Evolutionary conservation across 129 eudicot species (phyloP), one percentile per base, ranked within the genome.

Genomic region (Centaurea solstitialis): DNA sequence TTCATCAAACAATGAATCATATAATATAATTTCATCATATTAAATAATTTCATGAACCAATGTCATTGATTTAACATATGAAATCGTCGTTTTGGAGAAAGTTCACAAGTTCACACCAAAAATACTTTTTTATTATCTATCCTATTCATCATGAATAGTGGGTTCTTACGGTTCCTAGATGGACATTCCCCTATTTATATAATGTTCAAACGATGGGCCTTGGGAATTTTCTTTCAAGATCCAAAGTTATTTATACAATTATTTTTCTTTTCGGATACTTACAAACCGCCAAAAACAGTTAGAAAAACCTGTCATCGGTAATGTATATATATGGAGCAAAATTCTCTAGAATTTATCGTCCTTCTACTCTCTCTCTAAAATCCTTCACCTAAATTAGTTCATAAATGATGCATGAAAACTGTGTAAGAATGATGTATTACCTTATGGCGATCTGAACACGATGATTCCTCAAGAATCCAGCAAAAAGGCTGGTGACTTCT

Each of bases 381-480:
- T 1, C 0, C 18, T n/a, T 57, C 64, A 57, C 59, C 59, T 17
- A n/a, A 5, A n/a, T 17, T 57, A 64, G 15, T 64, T 64, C 68
- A 64, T 21, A 7, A 64, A 64, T 64, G 30, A 20, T 64, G 68
- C 15, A 64, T 68, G n/a, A 30, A 68, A 30, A 68, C 3, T 68
- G 40, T 68, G 23, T 35, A 15, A 43, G 5, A 61, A n/a, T n/a
- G 37, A 50, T 18, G 24, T 57, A 68, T 80, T 86, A 91, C 97
- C 97, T 85, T 39, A 89, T 74, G 69, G 97, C 93, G n/a, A 88
- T 88, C 81, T 87, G 91, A 45, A 91, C 89, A 23, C 93, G 97
- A 6, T 86, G 85, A 74, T 79, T 84, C 39, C 85, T 76, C 82
- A 91, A 81, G 80, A 85, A 81, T 86, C 97, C 86, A 3, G 89